Percentiles rank a stretch among this genome's conserved stretches.
Evolutionary conservation across 352 stramenopile species (phyloP).

Genomic region (Globisporangium nodosum): DNA sequence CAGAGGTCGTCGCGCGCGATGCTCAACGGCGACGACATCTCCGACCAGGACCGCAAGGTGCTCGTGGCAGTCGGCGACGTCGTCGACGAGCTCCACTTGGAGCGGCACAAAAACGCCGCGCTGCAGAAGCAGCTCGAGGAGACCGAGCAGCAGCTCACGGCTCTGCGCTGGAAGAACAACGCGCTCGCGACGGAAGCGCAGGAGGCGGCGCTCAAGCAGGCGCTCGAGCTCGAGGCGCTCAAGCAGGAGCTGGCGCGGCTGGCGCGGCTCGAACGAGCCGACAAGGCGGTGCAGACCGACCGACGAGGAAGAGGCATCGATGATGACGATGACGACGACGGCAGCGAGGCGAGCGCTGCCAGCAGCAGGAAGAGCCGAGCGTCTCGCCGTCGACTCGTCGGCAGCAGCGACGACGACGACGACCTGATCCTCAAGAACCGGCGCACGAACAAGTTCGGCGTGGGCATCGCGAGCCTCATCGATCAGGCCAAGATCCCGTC

Average conservation of each 20-base stretch:
- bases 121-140: slow-evolving; percentile 37
- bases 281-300: slow-evolving; percentile 49
- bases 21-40: slow-evolving; percentile 38
- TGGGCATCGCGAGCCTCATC: slow-evolving; percentile 73
- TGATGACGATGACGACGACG: slow-evolving; percentile 9
- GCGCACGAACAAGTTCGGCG: slow-evolving; percentile 54
- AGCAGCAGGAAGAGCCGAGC: slow-evolving; percentile 12
- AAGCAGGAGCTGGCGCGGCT: slow-evolving; percentile 25
- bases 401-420: slow-evolving; percentile 21
- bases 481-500: slow-evolving; percentile 65
- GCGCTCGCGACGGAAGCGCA: slow-evolving; percentile 34
- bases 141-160: slow-evolving; percentile 35
- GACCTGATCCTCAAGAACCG: slow-evolving; percentile 59
- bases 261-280: slow-evolving; percentile 15
- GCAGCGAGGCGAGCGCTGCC: not conserved
- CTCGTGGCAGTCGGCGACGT: slow-evolving; percentile 44
- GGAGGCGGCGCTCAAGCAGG: slow-evolving; percentile 22
- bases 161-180: slow-evolving; percentile 55
- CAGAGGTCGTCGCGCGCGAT: not conserved
- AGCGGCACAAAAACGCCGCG: slow-evolving; percentile 24
- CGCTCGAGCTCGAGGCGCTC: slow-evolving; percentile 33
- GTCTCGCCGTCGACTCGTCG: slow-evolving; percentile 17
- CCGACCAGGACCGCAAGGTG: slow-evolving; percentile 59
- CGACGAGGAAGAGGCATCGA: not conserved
- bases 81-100: slow-evolving; percentile 40